phyloP scores from a whole-genome alignment of 2,329 filamentous ascomycete genomes.

The Exophiala viscosa region DNA sequence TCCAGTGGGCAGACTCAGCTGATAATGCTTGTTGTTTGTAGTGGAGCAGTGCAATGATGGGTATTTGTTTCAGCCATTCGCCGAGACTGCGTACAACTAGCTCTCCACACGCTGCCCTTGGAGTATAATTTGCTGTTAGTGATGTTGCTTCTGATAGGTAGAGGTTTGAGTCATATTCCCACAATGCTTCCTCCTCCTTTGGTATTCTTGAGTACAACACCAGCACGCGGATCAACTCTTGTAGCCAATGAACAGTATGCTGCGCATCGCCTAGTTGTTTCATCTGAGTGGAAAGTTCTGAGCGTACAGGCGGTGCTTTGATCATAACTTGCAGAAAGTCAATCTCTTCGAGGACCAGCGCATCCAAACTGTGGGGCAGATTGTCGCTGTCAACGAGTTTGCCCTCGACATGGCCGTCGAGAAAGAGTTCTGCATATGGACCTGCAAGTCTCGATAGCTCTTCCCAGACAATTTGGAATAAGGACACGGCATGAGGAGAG shows the following conservation, averaged over 20 bases:
- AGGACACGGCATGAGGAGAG: constrained; percentile 72
- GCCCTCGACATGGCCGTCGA: constrained; percentile 79
- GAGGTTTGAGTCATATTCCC: constrained; percentile 94
- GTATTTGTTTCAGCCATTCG: constrained; percentile 76
- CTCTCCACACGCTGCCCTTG: constrained; percentile 87
- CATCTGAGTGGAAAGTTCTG: constrained; percentile 80
- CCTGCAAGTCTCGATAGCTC: constrained; percentile 72
- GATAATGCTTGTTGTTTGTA: constrained; percentile 49
- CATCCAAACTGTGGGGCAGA: constrained; percentile 91
- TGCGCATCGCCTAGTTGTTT: constrained; percentile 56
- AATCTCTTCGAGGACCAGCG: constrained; percentile 86
- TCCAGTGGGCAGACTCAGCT: constrained; percentile 47
- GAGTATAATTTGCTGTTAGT: constrained; percentile 92
- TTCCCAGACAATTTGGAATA: constrained; percentile 87
- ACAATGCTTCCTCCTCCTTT: constrained; percentile 86
- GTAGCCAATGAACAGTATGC: constrained; percentile 71
- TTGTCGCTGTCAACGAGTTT: constrained; percentile 75
- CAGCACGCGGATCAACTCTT: constrained; percentile 80
- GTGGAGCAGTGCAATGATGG: constrained; percentile 76
- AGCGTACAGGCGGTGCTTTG: constrained; percentile 79
- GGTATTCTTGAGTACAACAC: constrained; percentile 86
- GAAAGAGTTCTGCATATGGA: constrained; percentile 77
- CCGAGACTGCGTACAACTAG: constrained; percentile 79
- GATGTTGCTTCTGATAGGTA: constrained; percentile 94
- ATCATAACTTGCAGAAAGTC: constrained; percentile 93